These are phyloP conservation scores for Phialemoniopsis sp. DNA, from an alignment of 2,329 filamentous ascomycete genomes.

Conservation along the genomic window DNA sequence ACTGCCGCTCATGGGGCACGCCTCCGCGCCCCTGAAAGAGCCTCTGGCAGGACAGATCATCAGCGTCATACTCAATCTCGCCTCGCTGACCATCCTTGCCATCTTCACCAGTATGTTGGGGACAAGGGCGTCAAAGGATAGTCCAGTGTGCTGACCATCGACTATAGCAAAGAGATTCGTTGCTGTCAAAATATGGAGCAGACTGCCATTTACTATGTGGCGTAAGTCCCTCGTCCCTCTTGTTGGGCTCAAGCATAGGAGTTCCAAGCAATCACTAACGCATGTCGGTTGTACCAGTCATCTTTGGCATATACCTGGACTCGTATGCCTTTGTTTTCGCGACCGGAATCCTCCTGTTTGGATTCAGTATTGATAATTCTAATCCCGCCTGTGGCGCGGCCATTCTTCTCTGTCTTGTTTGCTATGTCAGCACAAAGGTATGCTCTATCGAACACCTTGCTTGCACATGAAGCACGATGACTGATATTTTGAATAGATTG, in stretches of 20 bases:
- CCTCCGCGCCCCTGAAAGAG: conserved; percentile 5
- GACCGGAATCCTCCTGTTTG: conserved; percentile 51
- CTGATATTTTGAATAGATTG: conserved; percentile 18
- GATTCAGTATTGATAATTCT: conserved; percentile 50
- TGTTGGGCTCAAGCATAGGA: too few relatives aligned
- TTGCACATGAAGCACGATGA: neutral
- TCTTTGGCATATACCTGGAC: conserved; percentile 55
- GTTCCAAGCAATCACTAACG: too few relatives aligned
- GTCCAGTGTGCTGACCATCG: conserved; percentile 3
- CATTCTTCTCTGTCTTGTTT: conserved; percentile 56
- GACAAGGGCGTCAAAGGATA: too few relatives aligned
- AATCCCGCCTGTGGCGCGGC: conserved; percentile 49
- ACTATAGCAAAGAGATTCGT: conserved; percentile 29
- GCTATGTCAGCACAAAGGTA: conserved; percentile 61
- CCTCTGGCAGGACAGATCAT: conserved; percentile 27
- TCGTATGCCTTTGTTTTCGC: conserved; percentile 57
- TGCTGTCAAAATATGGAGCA: conserved; percentile 31
- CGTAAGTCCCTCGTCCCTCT: conserved; percentile 22
- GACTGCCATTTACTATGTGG: conserved; percentile 37
- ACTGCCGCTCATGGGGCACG: too few relatives aligned
- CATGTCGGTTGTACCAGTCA: too few relatives aligned
- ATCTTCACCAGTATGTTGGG: conserved; percentile 27
- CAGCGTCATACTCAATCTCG: conserved; percentile 27
- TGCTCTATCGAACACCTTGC: conserved; percentile 2
- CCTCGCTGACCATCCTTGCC: conserved; percentile 26